phyloP scores from a whole-genome alignment of 2,329 filamentous ascomycete genomes.

The Proliferodiscus dingleyae region DNA sequence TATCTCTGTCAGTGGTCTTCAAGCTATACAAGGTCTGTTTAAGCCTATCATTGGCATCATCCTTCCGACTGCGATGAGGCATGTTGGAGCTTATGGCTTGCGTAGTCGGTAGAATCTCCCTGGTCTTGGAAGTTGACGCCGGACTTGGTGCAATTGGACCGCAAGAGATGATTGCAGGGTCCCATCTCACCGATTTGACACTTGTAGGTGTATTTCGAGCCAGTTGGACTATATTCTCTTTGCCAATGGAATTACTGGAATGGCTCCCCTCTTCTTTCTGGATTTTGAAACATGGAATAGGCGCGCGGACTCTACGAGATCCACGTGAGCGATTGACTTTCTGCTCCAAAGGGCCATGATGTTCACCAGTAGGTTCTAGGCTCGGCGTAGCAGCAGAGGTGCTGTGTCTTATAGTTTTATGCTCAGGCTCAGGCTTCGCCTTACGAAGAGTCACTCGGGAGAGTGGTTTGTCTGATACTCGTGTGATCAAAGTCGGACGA shows the following conservation, averaged over 20 bases:
- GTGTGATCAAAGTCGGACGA: background rate
- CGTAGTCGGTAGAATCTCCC: background rate
- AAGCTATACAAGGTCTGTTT: constrained; percentile 15
- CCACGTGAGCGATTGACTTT: background rate
- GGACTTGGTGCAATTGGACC: constrained; percentile 5
- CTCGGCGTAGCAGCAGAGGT: background rate
- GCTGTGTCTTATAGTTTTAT: background rate
- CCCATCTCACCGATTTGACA: constrained; percentile 22
- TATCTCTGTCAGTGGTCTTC: constrained; percentile 16
- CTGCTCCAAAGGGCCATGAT: background rate
- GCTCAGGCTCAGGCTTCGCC: constrained; percentile 1
- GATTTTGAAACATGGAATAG: no score
- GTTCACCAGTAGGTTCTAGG: background rate
- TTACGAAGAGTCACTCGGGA: constrained; percentile 3
- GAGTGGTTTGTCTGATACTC: constrained; percentile 2
- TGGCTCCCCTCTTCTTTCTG: background rate
- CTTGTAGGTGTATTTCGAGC: constrained; percentile 3
- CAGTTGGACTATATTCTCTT: constrained; percentile 6
- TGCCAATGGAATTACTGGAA: background rate
- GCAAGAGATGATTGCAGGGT: constrained; percentile 20
- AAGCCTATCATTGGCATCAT: constrained; percentile 7
- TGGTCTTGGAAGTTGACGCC: background rate
- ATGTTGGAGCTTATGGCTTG: background rate
- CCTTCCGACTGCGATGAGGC: constrained; percentile 1
- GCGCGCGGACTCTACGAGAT: no score